Conservation (phyloP, 164 flowering plant genomes). For the Vitis amurensis region DNA sequence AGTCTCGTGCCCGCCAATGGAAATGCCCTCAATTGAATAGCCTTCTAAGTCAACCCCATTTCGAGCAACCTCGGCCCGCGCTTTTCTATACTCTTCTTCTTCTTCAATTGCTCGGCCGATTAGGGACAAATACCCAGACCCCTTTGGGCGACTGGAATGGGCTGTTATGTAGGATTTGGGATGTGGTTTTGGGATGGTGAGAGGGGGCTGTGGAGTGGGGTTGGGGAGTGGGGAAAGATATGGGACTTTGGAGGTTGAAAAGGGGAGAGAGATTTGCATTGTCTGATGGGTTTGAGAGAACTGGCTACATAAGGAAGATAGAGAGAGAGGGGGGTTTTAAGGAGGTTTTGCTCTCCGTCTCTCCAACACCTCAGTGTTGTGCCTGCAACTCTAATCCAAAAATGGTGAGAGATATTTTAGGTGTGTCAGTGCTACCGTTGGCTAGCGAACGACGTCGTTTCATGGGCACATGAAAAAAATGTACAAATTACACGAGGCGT, state of each 20-base stretch:
- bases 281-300: not conserved
- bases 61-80: constrained; percentile 66
- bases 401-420: too few relatives aligned
- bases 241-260: constrained; percentile 10
- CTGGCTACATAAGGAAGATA: not conserved
- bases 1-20: constrained; percentile 92
- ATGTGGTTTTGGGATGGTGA: constrained; percentile 2
- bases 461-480: too few relatives aligned
- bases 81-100: constrained; percentile 83
- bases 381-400: too few relatives aligned
- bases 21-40: constrained; percentile 69
- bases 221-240: constrained; percentile 10
- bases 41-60: constrained; percentile 76
- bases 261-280: constrained; percentile 21
- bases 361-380: not conserved
- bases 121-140: constrained; percentile 58
- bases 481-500: too few relatives aligned
- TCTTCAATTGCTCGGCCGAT: constrained; percentile 69
- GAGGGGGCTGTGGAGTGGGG: constrained; percentile 16
- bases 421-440: too few relatives aligned
- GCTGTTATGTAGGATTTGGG: constrained; percentile 7
- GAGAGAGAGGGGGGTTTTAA: constrained; percentile 10
- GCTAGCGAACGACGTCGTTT: too few relatives aligned
- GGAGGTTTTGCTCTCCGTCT: constrained; percentile 14
- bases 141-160: constrained; percentile 24